These are phyloP conservation scores for Rhizopus arrhizus DNA, from an alignment of 371 early-diverging fungal genomes.

Conservation along the genomic window DNA sequence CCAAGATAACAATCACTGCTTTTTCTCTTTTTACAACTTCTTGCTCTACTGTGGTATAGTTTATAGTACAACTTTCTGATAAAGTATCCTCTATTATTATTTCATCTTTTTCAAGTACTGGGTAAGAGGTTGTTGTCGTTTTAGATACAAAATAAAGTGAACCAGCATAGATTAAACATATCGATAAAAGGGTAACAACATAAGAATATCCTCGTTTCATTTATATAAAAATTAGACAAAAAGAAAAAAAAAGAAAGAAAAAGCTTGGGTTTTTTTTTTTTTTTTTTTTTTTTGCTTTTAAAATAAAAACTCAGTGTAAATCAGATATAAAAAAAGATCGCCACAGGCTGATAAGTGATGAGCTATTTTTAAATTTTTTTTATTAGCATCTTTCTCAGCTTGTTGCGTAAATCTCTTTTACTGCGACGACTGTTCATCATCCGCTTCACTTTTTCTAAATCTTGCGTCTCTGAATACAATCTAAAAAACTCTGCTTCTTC, in stretches of 20 bases:
- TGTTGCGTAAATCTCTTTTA: constrained; percentile 20
- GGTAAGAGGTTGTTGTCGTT: not conserved
- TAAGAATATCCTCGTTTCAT: not conserved
- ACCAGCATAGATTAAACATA: not conserved
- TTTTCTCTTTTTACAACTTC: constrained; percentile 24
- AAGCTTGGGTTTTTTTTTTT: constrained; percentile 3
- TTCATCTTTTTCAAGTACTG: no score
- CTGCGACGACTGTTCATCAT: constrained; percentile 21
- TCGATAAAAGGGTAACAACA: not conserved
- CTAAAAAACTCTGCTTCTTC: constrained; percentile 22
- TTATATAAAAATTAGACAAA: not conserved
- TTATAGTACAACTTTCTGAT: no score
- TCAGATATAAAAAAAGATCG: no score
- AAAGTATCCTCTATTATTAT: no score
- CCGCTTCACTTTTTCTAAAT: constrained; percentile 10
- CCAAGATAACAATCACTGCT: constrained; percentile 62
- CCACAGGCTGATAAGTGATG: no score
- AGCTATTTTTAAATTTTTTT: not conserved
- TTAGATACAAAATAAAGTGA: not conserved
- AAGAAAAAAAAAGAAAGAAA: not conserved
- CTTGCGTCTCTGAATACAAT: constrained; percentile 10
- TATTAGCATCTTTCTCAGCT: constrained; percentile 1
- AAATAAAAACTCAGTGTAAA: not conserved
- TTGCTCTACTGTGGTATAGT: no score
- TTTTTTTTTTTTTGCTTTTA: constrained; percentile 1